Base-by-base conservation (phyloP, 495 filamentous ascomycete genomes). In the Parathielavia appendiculata region DNA sequence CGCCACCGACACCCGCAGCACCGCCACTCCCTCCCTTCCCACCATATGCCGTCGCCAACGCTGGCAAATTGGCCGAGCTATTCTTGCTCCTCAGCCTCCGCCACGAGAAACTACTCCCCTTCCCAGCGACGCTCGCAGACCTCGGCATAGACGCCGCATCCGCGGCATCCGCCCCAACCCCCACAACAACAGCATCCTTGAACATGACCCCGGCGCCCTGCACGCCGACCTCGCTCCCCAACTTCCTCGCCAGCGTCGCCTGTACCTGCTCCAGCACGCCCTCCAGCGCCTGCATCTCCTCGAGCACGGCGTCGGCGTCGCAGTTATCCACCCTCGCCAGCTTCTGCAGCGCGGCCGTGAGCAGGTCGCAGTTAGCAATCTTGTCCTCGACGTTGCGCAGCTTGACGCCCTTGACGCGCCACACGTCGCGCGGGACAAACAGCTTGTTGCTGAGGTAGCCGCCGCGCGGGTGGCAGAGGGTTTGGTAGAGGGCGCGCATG, bases 281-380 rank as follows among this genome's bases (percentile, higher is more conserved):
- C 72, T 98, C 93, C 30, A 98, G 79, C n/a, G 83, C 76, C 67
- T 97, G 90, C 90, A 98, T 95, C 69, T 98, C 93, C 63, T 96
- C 92, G 34, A 95, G 75, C 16, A 98, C 84, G 19, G 91, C 89
- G 63, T 95, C 91, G 2, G 92, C 89, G 69, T 97, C 92, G 59
- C 84, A 86, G 2, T 84, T 91, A 63, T 97, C 91, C 6, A 96
- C 91, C 52, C 83, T 81, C 16, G 85, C 82, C 30, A 98, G 79
- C 66, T 90, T 92, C 45, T 89, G 79, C 45, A 98, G 76, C 16
- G 93, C 92, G 3, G 93, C 95, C 9, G 92, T 97, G 39, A 98
- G 76, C 38, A 91, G 77, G 66, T 98, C 95, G 63, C 92, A 97
- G 55, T 87, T 88, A n/a, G 90, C 83, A 32, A 97, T 87, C 73